These are phyloP conservation scores for Ramichloridium luteum DNA, from an alignment of 2,329 filamentous ascomycete genomes.

Conservation along the genomic window DNA sequence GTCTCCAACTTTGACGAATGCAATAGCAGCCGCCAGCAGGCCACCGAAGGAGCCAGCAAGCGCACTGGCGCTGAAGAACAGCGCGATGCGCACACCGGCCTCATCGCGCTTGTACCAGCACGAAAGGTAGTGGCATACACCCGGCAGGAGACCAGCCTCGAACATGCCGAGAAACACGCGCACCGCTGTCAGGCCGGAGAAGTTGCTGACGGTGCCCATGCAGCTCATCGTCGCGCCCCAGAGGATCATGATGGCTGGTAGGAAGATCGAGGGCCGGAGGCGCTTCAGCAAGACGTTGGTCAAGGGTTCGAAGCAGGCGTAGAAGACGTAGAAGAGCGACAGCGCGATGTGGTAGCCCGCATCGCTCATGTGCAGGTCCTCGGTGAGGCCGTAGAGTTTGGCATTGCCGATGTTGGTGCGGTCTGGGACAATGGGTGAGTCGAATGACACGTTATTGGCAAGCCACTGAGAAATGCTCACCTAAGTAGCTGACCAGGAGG, in stretches of 20 bases:
- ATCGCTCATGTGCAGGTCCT: constrained; percentile 47
- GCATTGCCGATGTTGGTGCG: constrained; percentile 69
- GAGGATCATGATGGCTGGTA: constrained; percentile 61
- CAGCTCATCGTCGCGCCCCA: constrained; percentile 57
- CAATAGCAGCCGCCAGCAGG: constrained; percentile 58
- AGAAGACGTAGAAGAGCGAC: constrained; percentile 79
- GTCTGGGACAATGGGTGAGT: constrained; percentile 19
- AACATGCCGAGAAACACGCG: constrained; percentile 53
- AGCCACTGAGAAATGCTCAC: constrained; percentile 31
- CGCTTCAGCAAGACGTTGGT: constrained; percentile 71
- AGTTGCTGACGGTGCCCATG: constrained; percentile 13
- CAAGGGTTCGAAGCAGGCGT: constrained; percentile 63
- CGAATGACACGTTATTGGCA: constrained; percentile 3
- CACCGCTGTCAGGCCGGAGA: constrained; percentile 11
- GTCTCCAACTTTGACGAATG: constrained; percentile 53
- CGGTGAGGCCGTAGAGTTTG: constrained; percentile 42
- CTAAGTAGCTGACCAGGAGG: constrained; percentile 61
- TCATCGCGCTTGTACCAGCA: constrained; percentile 75
- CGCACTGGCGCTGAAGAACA: constrained; percentile 75
- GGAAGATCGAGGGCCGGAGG: constrained; percentile 59
- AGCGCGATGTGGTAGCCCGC: constrained; percentile 59
- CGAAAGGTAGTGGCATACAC: constrained; percentile 64
- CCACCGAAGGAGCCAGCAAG: constrained; percentile 68
- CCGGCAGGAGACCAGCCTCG: constrained; percentile 55
- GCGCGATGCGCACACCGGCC: constrained; percentile 65